These are phyloP conservation scores for Globisporangium cederbergense DNA, from an alignment of 352 stramenopile genomes.

Conservation along the genomic window DNA sequence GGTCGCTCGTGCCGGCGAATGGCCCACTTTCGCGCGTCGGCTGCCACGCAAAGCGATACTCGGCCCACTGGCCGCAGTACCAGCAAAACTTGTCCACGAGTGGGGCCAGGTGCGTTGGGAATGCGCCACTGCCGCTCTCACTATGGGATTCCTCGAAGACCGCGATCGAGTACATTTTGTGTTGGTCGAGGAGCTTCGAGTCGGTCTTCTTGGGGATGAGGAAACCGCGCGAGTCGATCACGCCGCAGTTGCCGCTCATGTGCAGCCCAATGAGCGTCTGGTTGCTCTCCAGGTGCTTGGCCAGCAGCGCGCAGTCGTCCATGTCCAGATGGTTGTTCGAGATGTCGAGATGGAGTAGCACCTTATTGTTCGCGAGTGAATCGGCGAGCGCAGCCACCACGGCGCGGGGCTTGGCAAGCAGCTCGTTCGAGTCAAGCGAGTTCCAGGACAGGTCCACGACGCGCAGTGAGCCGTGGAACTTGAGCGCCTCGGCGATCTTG, in stretches of 20 bases:
- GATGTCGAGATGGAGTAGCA: conserved; percentile 63
- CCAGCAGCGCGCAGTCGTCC: conserved; percentile 55
- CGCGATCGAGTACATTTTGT: conserved; percentile 76
- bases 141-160: conserved; percentile 71
- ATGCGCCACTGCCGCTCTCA: conserved; percentile 44
- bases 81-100: conserved; percentile 74
- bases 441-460: conserved; percentile 81
- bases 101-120: conserved; percentile 42
- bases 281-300: conserved; percentile 63
- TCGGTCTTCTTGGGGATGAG: conserved; percentile 43
- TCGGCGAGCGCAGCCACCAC: conserved; percentile 56
- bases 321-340: conserved; percentile 70
- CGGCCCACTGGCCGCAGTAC: conserved; percentile 73
- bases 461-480: conserved; percentile 67
- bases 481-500: conserved; percentile 69
- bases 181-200: conserved; percentile 50
- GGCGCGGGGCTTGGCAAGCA: conserved; percentile 30
- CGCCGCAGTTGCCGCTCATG: conserved; percentile 72
- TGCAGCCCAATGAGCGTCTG: conserved; percentile 71
- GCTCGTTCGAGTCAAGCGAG: conserved; percentile 51
- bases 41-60: conserved; percentile 71
- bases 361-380: conserved; percentile 74
- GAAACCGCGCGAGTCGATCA: conserved; percentile 66
- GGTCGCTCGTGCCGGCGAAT: conserved; percentile 25
- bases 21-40: conserved; percentile 34